Percentiles rank a stretch among this genome's conserved stretches.
phyloP scores from a whole-genome alignment of 306 rosid genomes.

The Cercis canadensis region DNA sequence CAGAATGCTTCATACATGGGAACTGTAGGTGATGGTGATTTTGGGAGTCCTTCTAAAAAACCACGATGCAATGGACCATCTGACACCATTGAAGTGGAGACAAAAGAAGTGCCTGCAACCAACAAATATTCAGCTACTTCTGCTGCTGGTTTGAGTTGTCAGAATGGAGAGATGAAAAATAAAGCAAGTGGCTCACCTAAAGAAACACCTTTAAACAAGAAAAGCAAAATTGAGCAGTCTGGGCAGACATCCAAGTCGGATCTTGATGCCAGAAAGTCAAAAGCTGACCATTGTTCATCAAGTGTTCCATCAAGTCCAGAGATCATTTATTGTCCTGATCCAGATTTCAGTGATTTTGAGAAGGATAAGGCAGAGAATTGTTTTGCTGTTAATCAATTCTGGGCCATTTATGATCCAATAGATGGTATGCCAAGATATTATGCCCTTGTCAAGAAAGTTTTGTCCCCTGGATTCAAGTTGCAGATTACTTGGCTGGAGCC shows the following conservation, averaged over 20 bases:
- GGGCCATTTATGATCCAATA: constrained; percentile 75
- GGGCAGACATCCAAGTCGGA: constrained; percentile 34
- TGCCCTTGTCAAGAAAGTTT: constrained; percentile 70
- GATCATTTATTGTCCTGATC: constrained; percentile 55
- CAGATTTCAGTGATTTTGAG: constrained; percentile 80
- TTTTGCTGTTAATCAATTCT: constrained; percentile 64
- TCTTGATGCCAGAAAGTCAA: constrained; percentile 9
- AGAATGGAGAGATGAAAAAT: background rate
- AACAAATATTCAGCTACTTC: too few relatives aligned
- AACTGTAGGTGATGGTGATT: too few relatives aligned
- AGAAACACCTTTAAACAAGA: constrained; percentile 36
- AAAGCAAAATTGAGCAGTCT: constrained; percentile 39
- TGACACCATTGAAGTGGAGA: too few relatives aligned
- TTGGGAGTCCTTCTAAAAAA: too few relatives aligned
- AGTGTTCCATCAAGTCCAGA: constrained; percentile 19
- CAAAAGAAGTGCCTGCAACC: too few relatives aligned
- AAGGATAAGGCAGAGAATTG: constrained; percentile 49
- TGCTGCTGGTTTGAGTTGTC: background rate
- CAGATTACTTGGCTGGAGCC: constrained; percentile 79
- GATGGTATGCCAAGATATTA: constrained; percentile 90
- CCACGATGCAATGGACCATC: too few relatives aligned
- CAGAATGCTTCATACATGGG: too few relatives aligned
- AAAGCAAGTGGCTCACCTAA: constrained; percentile 31
- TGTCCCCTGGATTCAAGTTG: constrained; percentile 65
- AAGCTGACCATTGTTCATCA: constrained; percentile 6